Evolutionary conservation across 257 asterid genomes (phyloP).

Genomic region (Plantago elongata): DNA sequence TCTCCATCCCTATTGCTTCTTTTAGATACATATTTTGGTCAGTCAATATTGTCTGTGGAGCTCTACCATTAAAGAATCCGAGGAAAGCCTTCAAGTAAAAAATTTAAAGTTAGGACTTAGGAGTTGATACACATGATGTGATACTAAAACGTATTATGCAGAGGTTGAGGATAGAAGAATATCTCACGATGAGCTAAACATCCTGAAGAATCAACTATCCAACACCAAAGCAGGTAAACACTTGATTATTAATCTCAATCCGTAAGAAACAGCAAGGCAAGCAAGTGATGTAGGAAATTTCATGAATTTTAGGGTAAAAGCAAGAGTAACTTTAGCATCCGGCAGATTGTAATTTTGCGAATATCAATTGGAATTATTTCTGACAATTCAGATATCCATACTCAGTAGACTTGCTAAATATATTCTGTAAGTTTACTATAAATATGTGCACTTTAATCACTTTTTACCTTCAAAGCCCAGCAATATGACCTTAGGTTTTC

Average conservation of each 20-base stretch:
- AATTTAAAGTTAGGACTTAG: conserved; percentile 28
- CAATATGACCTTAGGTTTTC: conserved; percentile 83
- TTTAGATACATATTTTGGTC: conserved; percentile 92
- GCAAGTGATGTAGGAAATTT: neutral
- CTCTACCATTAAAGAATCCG: conserved; percentile 89
- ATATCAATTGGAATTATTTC: no score
- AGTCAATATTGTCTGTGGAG: conserved; percentile 86
- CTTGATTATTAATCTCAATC: conserved; percentile 2
- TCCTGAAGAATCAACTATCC: neutral
- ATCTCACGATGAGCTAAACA: neutral
- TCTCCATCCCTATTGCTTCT: conserved; percentile 82
- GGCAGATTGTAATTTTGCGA: neutral
- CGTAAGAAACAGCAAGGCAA: neutral
- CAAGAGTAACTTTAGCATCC: neutral
- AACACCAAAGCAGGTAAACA: conserved; percentile 16
- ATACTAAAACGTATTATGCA: neutral
- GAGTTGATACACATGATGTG: conserved; percentile 6
- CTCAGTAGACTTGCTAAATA: neutral
- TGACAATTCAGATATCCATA: no score
- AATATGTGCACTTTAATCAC: neutral
- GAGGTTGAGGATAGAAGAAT: conserved; percentile 4
- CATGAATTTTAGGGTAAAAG: neutral
- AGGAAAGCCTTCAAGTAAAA: conserved; percentile 57
- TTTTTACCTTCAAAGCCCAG: conserved; percentile 94
- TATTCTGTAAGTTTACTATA: neutral